A percentile compares a stretch with the other conserved stretches of the same genome.
These are phyloP conservation scores for Starmerella vitae DNA, from an alignment of 805 yeast species.

Conservation along the genomic window DNA sequence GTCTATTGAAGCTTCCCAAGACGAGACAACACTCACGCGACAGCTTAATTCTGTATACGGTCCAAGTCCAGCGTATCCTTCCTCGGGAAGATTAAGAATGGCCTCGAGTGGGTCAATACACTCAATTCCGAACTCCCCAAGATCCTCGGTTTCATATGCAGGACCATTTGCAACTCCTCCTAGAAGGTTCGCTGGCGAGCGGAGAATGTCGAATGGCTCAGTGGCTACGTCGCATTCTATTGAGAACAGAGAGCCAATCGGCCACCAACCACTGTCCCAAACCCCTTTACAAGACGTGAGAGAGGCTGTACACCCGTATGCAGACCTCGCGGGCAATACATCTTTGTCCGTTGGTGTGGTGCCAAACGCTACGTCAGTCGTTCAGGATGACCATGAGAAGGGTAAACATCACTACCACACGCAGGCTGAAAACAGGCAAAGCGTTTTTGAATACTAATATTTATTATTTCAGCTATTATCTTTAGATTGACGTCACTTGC, in stretches of 20 bases:
- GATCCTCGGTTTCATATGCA: neutral
- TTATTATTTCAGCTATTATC: too few species aligned
- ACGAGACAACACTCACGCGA: neutral
- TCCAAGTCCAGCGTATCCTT: constrained; percentile 17
- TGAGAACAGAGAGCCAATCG: too few species aligned
- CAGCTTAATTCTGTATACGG: constrained; percentile 13
- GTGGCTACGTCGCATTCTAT: too few species aligned
- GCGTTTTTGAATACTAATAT: constrained; percentile 1
- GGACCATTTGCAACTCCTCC: constrained; percentile 18
- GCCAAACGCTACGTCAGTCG: neutral
- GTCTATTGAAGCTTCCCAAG: neutral
- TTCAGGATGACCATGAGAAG: neutral
- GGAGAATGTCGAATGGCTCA: neutral
- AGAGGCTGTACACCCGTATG: constrained; percentile 14
- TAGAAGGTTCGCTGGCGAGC: neutral
- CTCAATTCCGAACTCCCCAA: neutral
- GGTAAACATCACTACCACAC: neutral
- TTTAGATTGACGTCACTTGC: too few species aligned
- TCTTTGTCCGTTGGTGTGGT: neutral
- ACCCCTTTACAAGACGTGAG: constrained; percentile 3
- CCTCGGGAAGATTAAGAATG: constrained; percentile 13
- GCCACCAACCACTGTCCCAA: too few species aligned
- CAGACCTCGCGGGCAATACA: constrained; percentile 8
- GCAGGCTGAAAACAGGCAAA: neutral
- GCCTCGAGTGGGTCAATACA: constrained; percentile 4